Conservation (phyloP, 352 stramenopile species). For the Blastocystis sp. region DNA sequence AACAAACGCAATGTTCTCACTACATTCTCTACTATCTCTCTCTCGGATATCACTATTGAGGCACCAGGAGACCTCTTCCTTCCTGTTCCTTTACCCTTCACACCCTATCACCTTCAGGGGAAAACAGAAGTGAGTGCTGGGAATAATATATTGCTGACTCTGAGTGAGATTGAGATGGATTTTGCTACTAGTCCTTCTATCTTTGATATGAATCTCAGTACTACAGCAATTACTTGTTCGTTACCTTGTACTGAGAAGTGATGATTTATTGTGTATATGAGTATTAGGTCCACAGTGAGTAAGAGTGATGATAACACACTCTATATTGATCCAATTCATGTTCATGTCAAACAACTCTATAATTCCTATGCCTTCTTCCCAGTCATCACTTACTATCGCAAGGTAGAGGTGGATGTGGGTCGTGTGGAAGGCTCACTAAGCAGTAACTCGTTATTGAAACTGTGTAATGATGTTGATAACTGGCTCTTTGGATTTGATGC, state of each 20-base stretch:
- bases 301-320: not conserved
- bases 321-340: constrained; percentile 7
- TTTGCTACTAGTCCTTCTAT: constrained; percentile 16
- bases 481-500: constrained; percentile 55
- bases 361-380: constrained; percentile 57
- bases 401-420: constrained; percentile 21
- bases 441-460: not conserved
- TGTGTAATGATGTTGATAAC: constrained; percentile 20
- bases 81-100: not conserved
- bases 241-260: constrained; percentile 7
- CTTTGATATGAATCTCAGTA: constrained; percentile 53
- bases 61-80: constrained; percentile 21
- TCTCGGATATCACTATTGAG: not conserved
- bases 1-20: constrained; percentile 41
- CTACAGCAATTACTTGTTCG: not conserved
- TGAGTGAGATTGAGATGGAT: not conserved
- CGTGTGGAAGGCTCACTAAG: not conserved
- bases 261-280: not conserved
- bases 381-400: constrained; percentile 51
- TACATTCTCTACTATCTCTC: constrained; percentile 31
- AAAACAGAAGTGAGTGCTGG: not conserved
- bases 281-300: not conserved
- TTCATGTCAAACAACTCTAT: constrained; percentile 57
- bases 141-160: not conserved
- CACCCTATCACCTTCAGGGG: not conserved